These are phyloP conservation scores for Pulveroboletus sp. DNA, from an alignment of 768 basidiomycete species.

Conservation along the genomic window DNA sequence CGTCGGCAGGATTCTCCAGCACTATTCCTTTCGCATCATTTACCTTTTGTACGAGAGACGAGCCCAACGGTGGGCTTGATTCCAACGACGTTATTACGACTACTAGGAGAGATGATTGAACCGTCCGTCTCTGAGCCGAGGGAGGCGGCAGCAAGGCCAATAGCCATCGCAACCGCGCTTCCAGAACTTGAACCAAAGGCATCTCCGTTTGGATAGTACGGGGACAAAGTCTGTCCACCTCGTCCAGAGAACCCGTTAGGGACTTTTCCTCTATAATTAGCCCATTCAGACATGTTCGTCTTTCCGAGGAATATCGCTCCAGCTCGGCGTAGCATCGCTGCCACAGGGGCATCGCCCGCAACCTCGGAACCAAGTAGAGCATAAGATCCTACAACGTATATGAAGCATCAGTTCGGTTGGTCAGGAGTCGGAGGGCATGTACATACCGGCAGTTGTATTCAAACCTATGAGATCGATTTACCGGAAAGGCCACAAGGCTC, in stretches of 20 bases:
- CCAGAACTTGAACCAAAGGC: slow-evolving; percentile 44
- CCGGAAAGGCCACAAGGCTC: not conserved
- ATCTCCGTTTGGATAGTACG: slow-evolving; percentile 41
- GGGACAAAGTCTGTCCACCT: slow-evolving; percentile 42
- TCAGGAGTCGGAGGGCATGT: not conserved
- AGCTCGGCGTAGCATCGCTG: slow-evolving; percentile 28
- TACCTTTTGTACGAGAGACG: slow-evolving; percentile 38
- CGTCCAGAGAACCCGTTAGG: slow-evolving; percentile 46
- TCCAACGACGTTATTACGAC: slow-evolving; percentile 42
- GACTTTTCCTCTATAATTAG: slow-evolving; percentile 38
- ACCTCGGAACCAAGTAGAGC: slow-evolving; percentile 36
- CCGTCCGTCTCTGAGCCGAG: slow-evolving; percentile 51
- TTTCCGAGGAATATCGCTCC: slow-evolving; percentile 42
- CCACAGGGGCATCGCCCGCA: slow-evolving; percentile 31
- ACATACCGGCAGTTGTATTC: slow-evolving; percentile 38
- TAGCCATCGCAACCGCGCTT: slow-evolving; percentile 38
- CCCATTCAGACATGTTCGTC: slow-evolving; percentile 44
- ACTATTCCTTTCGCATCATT: not conserved
- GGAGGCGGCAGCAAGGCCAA: slow-evolving; percentile 42
- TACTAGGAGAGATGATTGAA: slow-evolving; percentile 44
- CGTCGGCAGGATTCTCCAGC: not conserved
- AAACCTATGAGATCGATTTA: slow-evolving; percentile 24
- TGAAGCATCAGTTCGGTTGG: not conserved
- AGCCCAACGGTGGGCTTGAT: slow-evolving; percentile 41
- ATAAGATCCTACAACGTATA: slow-evolving; percentile 27